phyloP scores from a whole-genome alignment of 2,329 filamentous ascomycete genomes.

The Pseudogymnoascus sp. region DNA sequence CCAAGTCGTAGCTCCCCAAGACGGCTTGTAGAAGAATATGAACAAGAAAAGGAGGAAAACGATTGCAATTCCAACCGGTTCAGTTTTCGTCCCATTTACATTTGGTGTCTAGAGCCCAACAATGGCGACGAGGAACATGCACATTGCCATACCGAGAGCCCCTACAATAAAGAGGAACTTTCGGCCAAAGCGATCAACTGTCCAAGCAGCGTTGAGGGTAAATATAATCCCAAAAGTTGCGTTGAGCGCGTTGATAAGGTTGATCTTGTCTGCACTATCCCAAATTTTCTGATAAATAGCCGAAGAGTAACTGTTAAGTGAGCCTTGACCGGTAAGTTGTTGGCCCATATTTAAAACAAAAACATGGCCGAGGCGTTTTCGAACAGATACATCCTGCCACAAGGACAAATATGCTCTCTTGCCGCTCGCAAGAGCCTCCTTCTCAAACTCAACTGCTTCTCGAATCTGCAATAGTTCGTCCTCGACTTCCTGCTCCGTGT shows the following conservation, averaged over 20 bases:
- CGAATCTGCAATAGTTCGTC: constrained; percentile 56
- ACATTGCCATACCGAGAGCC: constrained; percentile 57
- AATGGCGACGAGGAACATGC: constrained; percentile 57
- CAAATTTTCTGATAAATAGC: constrained; percentile 61
- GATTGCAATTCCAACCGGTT: constrained; percentile 54
- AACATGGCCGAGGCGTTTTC: constrained; percentile 56
- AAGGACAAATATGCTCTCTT: constrained; percentile 49
- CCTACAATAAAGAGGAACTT: constrained; percentile 61
- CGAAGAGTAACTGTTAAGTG: constrained; percentile 62
- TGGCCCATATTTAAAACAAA: constrained; percentile 61
- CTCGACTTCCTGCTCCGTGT: constrained; percentile 58
- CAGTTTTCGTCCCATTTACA: constrained; percentile 42
- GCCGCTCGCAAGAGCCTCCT: constrained; percentile 50
- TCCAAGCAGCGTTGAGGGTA: constrained; percentile 64
- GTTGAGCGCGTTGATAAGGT: constrained; percentile 56
- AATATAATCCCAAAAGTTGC: constrained; percentile 64
- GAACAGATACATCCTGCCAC: constrained; percentile 60
- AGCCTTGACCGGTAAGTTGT: constrained; percentile 63
- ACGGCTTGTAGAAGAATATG: constrained; percentile 59
- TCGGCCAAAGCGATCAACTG: constrained; percentile 57
- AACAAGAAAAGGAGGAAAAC: constrained; percentile 60
- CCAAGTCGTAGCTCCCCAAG: constrained; percentile 61
- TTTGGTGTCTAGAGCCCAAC: constrained; percentile 50
- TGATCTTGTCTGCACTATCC: constrained; percentile 24
- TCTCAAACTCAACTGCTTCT: constrained; percentile 63